phyloP scores from a whole-genome alignment of 2,329 filamentous ascomycete species.

The Botryotinia globosa region DNA sequence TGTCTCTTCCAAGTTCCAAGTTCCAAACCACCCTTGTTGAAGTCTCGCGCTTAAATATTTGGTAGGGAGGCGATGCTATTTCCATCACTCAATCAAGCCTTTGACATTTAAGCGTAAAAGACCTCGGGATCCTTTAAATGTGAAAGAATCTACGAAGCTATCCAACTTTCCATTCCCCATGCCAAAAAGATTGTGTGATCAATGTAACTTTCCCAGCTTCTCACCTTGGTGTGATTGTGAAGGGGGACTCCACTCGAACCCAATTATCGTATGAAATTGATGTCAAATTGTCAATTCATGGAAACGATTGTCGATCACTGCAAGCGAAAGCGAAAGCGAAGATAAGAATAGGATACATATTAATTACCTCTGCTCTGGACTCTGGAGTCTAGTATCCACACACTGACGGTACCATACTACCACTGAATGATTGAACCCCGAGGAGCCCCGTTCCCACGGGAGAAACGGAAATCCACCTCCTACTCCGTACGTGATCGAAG shows the following conservation, averaged over 20 bases:
- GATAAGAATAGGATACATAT: not conserved
- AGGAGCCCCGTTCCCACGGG: not conserved
- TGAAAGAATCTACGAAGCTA: not conserved
- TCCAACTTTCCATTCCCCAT: too few relatives aligned
- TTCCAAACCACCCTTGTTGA: not conserved
- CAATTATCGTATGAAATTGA: not conserved
- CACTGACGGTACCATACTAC: too few relatives aligned
- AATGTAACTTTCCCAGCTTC: not conserved
- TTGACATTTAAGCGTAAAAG: not conserved
- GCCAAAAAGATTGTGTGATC: too few relatives aligned
- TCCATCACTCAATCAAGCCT: not conserved
- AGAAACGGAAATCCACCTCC: conserved; percentile 2
- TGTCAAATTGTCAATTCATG: not conserved
- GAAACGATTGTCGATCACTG: not conserved
- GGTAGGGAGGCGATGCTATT: not conserved
- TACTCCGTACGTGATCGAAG: too few relatives aligned
- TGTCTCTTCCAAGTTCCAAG: too few relatives aligned
- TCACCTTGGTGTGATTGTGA: not conserved
- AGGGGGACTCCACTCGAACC: not conserved
- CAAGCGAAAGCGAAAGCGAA: conserved; percentile 1
- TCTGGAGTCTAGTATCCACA: too few relatives aligned
- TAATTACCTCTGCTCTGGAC: too few relatives aligned
- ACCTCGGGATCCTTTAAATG: too few relatives aligned
- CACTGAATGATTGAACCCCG: too few relatives aligned
- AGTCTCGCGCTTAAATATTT: conserved; percentile 7